These are phyloP conservation scores for Diplodia mutila DNA, from an alignment of 2,329 filamentous ascomycete species.

Conservation along the genomic window DNA sequence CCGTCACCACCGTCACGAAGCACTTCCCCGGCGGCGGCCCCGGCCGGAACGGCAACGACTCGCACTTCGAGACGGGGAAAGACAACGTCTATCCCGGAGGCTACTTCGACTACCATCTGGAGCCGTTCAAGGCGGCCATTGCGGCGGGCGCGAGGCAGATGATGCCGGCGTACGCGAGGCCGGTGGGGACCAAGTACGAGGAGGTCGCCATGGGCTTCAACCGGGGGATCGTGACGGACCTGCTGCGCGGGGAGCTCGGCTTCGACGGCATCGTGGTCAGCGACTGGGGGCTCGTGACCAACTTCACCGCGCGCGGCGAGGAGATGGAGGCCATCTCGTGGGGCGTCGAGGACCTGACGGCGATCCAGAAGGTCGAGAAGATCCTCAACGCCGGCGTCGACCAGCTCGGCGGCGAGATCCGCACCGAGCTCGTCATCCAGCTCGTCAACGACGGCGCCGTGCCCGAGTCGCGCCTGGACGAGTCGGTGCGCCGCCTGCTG, in stretches of 20 bases:
- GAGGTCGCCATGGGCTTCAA: conserved; percentile 57
- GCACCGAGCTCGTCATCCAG: conserved; percentile 55
- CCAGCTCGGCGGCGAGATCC: conserved; percentile 56
- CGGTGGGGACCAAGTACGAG: conserved; percentile 53
- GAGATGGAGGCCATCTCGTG: conserved; percentile 55
- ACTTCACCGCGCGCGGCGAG: conserved; percentile 48
- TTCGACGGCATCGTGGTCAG: conserved; percentile 58
- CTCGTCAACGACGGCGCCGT: conserved; percentile 49
- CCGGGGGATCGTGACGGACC: conserved; percentile 55
- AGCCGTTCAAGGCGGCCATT: conserved; percentile 56
- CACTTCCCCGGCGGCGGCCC: conserved; percentile 59
- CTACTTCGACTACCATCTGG: conserved; percentile 56
- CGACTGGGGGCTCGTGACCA: conserved; percentile 59
- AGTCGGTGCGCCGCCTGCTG: conserved; percentile 52
- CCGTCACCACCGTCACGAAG: conserved; percentile 56
- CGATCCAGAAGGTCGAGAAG: conserved; percentile 47
- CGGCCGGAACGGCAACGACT: conserved; percentile 55
- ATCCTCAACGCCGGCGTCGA: conserved; percentile 58
- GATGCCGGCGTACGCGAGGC: conserved; percentile 57
- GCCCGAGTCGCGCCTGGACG: conserved; percentile 50
- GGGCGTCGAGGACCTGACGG: conserved; percentile 54
- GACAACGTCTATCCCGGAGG: conserved; percentile 56
- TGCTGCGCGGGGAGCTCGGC: conserved; percentile 53
- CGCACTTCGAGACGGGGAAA: conserved; percentile 58
- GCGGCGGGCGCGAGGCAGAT: conserved; percentile 56